Evolutionary conservation across 2,329 filamentous ascomycete species (phyloP).

Genomic region (Phoma sp.): DNA sequence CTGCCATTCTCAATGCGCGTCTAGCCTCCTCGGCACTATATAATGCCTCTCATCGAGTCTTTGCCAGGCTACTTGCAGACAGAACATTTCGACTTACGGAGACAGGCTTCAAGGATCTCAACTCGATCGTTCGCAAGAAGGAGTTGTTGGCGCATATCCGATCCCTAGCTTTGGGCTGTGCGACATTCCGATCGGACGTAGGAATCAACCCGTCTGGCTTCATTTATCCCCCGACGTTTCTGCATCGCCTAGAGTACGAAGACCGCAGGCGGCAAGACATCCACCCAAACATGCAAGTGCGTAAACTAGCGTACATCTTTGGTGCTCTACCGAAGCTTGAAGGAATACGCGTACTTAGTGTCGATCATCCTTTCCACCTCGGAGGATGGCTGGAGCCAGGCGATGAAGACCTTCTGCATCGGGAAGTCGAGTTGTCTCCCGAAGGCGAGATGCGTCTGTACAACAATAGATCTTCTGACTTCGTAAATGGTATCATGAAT

Average conservation of each 20-base stretch:
- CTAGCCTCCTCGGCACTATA: not conserved
- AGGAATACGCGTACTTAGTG: not conserved
- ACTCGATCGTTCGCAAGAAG: not conserved
- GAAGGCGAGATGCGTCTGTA: not conserved
- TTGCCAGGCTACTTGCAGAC: constrained; percentile 8
- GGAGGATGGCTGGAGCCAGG: constrained; percentile 3
- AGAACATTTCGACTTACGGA: constrained; percentile 14
- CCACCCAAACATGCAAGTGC: not conserved
- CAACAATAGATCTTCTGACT: not conserved
- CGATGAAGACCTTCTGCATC: not conserved
- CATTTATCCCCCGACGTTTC: not conserved
- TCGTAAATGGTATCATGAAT: not conserved
- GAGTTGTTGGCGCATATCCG: not conserved
- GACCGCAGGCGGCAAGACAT: not conserved
- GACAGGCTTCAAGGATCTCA: constrained; percentile 4
- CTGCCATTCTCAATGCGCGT: constrained; percentile 4
- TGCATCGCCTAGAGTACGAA: not conserved
- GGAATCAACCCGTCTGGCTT: not conserved
- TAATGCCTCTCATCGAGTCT: not conserved
- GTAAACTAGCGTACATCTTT: not conserved
- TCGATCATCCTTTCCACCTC: not conserved
- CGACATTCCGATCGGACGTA: not conserved
- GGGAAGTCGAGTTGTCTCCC: not conserved
- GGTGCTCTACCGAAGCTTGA: not conserved
- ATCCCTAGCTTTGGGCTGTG: constrained; percentile 5